Conservation (phyloP, 2,329 filamentous ascomycete species). For the Achaetomium macrosporum region DNA sequence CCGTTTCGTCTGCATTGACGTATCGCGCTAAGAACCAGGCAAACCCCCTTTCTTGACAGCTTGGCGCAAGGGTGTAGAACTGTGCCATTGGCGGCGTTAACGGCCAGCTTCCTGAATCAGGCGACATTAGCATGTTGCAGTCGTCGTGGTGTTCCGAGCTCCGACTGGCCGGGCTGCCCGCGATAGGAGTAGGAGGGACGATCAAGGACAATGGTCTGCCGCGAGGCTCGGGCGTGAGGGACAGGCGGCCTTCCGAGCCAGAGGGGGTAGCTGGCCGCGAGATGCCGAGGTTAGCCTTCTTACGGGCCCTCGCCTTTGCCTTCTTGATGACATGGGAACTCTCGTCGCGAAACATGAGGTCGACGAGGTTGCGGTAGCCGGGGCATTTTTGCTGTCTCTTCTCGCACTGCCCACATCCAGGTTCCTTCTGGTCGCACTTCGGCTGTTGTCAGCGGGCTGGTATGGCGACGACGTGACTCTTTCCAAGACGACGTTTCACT, state of each 20-base stretch:
- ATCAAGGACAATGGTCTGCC: constrained; percentile 18
- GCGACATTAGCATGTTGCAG: constrained; percentile 28
- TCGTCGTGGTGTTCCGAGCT: constrained; percentile 25
- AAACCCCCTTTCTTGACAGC: constrained; percentile 39
- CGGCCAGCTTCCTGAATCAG: constrained; percentile 31
- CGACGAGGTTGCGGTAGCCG: constrained; percentile 50
- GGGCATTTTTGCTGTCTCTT: constrained; percentile 48
- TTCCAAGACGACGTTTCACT: background rate
- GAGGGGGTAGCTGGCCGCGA: constrained; percentile 22
- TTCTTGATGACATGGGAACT: constrained; percentile 51
- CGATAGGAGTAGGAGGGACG: constrained; percentile 17
- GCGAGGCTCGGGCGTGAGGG: constrained; percentile 22
- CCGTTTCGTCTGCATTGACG: constrained; percentile 40
- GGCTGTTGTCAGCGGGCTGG: constrained; percentile 12
- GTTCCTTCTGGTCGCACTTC: constrained; percentile 49
- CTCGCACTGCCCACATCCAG: constrained; percentile 49
- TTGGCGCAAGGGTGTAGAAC: constrained; percentile 30
- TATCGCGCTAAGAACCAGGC: constrained; percentile 49
- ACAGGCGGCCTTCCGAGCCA: constrained; percentile 18
- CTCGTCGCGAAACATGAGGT: constrained; percentile 54
- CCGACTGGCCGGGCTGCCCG: constrained; percentile 14
- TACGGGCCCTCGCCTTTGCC: constrained; percentile 35
- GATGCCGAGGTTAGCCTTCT: constrained; percentile 23
- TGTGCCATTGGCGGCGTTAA: constrained; percentile 26
- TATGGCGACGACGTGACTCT: too few relatives aligned